A percentile compares a stretch with the other conserved stretches of the same genome.
phyloP scores from a whole-genome alignment of 352 stramenopile species.

The Globisporangium splendens region DNA sequence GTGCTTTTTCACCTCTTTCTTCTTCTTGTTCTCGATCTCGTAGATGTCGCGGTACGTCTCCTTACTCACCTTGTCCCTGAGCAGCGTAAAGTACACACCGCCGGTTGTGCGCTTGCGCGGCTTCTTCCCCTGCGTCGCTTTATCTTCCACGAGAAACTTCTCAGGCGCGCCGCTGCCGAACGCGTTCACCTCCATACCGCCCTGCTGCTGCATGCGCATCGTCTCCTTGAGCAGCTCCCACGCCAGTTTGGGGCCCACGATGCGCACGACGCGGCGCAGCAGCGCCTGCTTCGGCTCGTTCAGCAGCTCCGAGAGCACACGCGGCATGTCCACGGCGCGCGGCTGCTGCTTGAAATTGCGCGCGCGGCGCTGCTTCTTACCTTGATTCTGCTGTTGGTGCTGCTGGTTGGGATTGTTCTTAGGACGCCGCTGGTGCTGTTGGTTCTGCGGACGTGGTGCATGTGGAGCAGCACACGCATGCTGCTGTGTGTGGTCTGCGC shows the following conservation, averaged over 20 bases:
- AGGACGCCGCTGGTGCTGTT: neutral
- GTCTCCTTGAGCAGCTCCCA: conserved; percentile 68
- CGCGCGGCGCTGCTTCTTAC: conserved; percentile 11
- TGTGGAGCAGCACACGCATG: neutral
- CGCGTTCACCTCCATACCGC: conserved; percentile 50
- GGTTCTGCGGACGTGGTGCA: neutral
- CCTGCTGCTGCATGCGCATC: conserved; percentile 58
- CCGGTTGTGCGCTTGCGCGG: conserved; percentile 64
- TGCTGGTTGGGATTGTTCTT: neutral
- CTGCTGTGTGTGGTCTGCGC: neutral
- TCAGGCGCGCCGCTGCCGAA: conserved; percentile 38
- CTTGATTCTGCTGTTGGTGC: neutral
- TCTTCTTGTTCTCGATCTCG: conserved; percentile 64
- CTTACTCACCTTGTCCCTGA: conserved; percentile 59
- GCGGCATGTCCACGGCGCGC: conserved; percentile 51
- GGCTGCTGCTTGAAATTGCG: conserved; percentile 35
- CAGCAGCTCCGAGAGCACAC: conserved; percentile 46
- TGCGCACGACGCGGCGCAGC: conserved; percentile 68
- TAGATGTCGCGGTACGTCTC: conserved; percentile 77
- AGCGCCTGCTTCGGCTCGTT: conserved; percentile 66
- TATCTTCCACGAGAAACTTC: conserved; percentile 44
- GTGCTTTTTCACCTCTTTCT: conserved; percentile 71
- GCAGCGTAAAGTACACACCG: conserved; percentile 62
- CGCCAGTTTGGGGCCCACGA: conserved; percentile 52
- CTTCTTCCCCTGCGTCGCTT: conserved; percentile 33